Percentiles rank a stretch among this genome's conserved stretches.
These are phyloP conservation scores for Blastocystis sp. DNA, from an alignment of 352 stramenopile species.

Conservation along the genomic window DNA sequence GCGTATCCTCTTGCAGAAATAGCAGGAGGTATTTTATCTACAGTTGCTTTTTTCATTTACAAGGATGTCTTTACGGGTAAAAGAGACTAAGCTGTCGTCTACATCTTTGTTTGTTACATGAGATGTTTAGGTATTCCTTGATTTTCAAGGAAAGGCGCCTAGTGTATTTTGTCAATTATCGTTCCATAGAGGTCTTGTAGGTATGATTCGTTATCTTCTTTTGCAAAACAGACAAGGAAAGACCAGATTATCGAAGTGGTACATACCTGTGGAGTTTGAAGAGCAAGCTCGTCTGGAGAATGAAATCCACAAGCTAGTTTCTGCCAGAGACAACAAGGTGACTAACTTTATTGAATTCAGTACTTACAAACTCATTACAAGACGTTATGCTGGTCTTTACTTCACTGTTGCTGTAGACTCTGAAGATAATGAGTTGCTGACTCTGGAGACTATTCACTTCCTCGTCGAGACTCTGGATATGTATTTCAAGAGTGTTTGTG, in stretches of 20 bases:
- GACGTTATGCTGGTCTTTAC: constrained; percentile 94
- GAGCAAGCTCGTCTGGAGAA: constrained; percentile 79
- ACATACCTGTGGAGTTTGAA: constrained; percentile 79
- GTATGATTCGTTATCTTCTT: constrained; percentile 91
- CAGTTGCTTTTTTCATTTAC: constrained; percentile 35
- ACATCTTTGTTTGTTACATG: constrained; percentile 14
- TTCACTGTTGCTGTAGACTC: constrained; percentile 88
- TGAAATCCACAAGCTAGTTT: constrained; percentile 85
- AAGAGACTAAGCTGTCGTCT: constrained; percentile 1
- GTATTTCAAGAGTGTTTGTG: constrained; percentile 97
- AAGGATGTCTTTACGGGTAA: constrained; percentile 26
- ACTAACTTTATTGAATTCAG: constrained; percentile 95
- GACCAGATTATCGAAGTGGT: constrained; percentile 98
- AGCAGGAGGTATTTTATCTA: neutral
- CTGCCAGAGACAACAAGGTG: constrained; percentile 82
- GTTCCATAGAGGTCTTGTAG: neutral
- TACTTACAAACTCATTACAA: constrained; percentile 97
- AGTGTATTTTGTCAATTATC: neutral
- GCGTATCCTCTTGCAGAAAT: constrained; percentile 57
- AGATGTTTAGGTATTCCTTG: neutral
- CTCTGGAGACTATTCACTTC: constrained; percentile 94
- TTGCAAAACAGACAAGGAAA: constrained; percentile 97
- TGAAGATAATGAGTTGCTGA: constrained; percentile 92
- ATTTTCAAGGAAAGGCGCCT: neutral
- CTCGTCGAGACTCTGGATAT: constrained; percentile 96